A percentile compares a stretch with the other conserved stretches of the same genome.
These are phyloP conservation scores for Hericium rajendrae DNA, from an alignment of 768 basidiomycete species.

Conservation along the genomic window DNA sequence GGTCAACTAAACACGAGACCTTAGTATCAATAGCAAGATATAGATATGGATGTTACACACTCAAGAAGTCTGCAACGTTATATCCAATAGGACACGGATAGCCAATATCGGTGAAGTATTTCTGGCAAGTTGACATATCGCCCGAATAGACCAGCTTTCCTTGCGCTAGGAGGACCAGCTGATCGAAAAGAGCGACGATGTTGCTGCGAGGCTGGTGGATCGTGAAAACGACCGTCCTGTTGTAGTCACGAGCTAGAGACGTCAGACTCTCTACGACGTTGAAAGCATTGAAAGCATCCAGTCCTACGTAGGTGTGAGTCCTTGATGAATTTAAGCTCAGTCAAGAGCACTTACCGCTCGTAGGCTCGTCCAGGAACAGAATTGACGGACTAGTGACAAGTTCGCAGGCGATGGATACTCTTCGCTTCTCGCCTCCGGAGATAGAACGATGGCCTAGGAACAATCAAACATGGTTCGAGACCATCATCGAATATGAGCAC, in stretches of 20 bases:
- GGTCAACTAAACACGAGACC: constrained; percentile 28
- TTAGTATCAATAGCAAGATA: background rate
- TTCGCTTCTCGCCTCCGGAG: constrained; percentile 94
- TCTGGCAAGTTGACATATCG: constrained; percentile 61
- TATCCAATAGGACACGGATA: constrained; percentile 86
- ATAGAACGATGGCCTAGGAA: constrained; percentile 72
- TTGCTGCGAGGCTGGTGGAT: constrained; percentile 98
- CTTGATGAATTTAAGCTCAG: background rate
- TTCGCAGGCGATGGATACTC: constrained; percentile 97
- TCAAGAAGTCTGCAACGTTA: constrained; percentile 95
- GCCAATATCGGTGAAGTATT: constrained; percentile 72
- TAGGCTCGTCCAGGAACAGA: constrained; percentile 94
- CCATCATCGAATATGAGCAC: constrained; percentile 15
- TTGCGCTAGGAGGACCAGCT: constrained; percentile 74
- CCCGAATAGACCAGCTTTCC: constrained; percentile 86
- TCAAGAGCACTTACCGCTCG: constrained; percentile 57
- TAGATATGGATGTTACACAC: constrained; percentile 36
- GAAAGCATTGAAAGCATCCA: constrained; percentile 92
- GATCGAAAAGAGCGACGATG: constrained; percentile 93
- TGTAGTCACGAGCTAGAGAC: constrained; percentile 78
- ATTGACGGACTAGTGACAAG: constrained; percentile 96
- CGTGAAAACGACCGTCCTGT: constrained; percentile 93
- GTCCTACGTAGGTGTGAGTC: constrained; percentile 35
- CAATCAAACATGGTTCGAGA: background rate
- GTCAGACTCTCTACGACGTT: constrained; percentile 89